Base-by-base conservation (phyloP, 208 protist genomes). In the Naegleria gruberi region DNA sequence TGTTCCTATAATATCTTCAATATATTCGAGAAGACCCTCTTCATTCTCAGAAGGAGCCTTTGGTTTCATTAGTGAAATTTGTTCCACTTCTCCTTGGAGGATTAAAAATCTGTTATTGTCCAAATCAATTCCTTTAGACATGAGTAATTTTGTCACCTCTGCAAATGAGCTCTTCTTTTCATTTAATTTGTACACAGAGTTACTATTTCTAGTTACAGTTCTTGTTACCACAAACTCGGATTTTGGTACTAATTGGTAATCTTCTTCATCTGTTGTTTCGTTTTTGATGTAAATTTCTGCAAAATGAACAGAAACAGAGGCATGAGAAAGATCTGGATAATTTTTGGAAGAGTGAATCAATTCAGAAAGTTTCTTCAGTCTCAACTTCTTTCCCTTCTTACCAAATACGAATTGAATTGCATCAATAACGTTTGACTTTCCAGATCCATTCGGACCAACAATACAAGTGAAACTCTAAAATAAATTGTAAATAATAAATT, bases 361-460 rank as follows among this genome's bases (percentile, higher is more conserved):
- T 91, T 99, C 98, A 1, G 94, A 95, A 0, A 99, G 85, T 92
- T 98, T 99, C 30, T 97, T 95, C 47, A 97, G 92, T n/a, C 99
- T 96, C 41, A 99, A 98, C 92, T 99, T 95, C 90, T 98, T 98
- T 0, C 99, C 98, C 51, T 96, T 96, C 84, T 97, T 98, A 55
- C 99, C 99, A 95, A 99, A 99, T 23, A 99, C 99, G 94, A 99
- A 99, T 7, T 99, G 95, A 93, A 99, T 96, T 4, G 98, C 95
- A 93, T 99, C 99, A 90, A 99, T 99, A 26, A 99, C 98, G 93
- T 99, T 99, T 17, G 98, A 99, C 95, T 99, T 99, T 89, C 99
- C 99, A 44, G 96, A 98, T 47, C 99, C 99, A 93, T 99, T 99
- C 19, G 99, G 99, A 17, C 99, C 99, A 83, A 99, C 98, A 43